phyloP scores from a whole-genome alignment of 371 early-diverging fungal genomes.

The Nematocida homosporus region DNA sequence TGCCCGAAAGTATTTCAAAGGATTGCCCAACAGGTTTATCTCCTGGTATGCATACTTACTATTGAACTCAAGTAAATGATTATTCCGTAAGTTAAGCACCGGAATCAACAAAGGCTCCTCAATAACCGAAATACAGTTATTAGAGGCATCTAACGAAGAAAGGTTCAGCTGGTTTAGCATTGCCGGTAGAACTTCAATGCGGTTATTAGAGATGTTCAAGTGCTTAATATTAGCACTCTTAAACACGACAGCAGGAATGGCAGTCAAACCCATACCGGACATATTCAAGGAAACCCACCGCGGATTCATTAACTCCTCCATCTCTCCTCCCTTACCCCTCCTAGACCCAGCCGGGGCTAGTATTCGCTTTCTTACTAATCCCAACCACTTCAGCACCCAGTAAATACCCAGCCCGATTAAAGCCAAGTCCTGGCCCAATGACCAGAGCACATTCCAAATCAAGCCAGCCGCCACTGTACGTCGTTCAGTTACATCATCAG shows the following conservation, averaged over 20 bases:
- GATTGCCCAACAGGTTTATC: slow-evolving; percentile 46
- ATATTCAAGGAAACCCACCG: slow-evolving; percentile 12
- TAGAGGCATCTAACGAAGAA: slow-evolving; percentile 33
- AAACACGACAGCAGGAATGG: slow-evolving; percentile 21
- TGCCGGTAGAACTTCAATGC: slow-evolving; percentile 7
- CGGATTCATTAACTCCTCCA: not conserved
- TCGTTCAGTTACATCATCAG: not conserved
- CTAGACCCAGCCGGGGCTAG: not conserved
- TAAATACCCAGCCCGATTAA: not conserved
- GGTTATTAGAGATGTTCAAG: slow-evolving; percentile 40
- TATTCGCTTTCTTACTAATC: not conserved
- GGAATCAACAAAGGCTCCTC: slow-evolving; percentile 15
- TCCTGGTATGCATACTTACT: slow-evolving; percentile 11
- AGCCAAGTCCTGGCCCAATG: not conserved
- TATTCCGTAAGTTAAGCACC: slow-evolving; percentile 30
- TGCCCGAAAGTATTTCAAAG: slow-evolving; percentile 20
- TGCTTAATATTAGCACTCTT: slow-evolving; percentile 5
- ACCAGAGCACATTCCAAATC: not conserved
- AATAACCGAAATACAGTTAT: slow-evolving; percentile 21
- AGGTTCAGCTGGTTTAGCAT: slow-evolving; percentile 13
- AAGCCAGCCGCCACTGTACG: no score
- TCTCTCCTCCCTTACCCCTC: not conserved
- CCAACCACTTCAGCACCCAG: not conserved
- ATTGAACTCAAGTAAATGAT: slow-evolving; percentile 24
- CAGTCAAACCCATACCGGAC: slow-evolving; percentile 30